phyloP scores from a whole-genome alignment of 345 rosid species.

The Citrus medica region DNA sequence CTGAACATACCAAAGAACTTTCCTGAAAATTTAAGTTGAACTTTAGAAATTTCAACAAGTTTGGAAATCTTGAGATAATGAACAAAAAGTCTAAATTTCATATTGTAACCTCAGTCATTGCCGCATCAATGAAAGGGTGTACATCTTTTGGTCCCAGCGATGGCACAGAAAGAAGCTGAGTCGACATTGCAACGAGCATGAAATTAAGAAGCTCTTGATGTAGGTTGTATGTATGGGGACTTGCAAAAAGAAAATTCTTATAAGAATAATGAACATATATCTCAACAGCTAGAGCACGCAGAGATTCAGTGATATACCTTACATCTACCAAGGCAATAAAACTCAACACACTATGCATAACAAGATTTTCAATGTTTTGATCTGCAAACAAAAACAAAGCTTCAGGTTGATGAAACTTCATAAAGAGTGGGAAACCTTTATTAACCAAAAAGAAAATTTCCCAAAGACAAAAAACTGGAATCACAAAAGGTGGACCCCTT shows the following conservation, averaged over 20 bases:
- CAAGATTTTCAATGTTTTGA: constrained; percentile 66
- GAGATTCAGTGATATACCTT: constrained; percentile 46
- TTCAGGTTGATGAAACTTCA: constrained; percentile 5
- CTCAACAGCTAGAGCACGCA: neutral
- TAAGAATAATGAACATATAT: constrained; percentile 15
- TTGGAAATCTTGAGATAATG: neutral
- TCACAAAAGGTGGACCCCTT: neutral
- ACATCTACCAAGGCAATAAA: constrained; percentile 75
- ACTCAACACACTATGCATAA: constrained; percentile 72
- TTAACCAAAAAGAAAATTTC: neutral
- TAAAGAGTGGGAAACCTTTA: neutral
- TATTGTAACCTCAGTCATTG: constrained; percentile 72
- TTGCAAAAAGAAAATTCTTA: constrained; percentile 42
- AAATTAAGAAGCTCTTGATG: constrained; percentile 95
- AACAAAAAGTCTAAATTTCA: constrained; percentile 8
- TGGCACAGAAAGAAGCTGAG: constrained; percentile 83
- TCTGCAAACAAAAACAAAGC: constrained; percentile 47
- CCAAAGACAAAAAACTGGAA: neutral
- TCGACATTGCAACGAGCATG: constrained; percentile 81
- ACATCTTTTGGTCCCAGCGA: constrained; percentile 69
- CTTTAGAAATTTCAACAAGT: constrained; percentile 7
- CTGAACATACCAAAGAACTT: constrained; percentile 54
- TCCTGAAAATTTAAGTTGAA: constrained; percentile 49
- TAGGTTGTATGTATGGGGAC: constrained; percentile 63
- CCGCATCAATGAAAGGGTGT: constrained; percentile 88